Evolutionary conservation across 129 eudicot species (phyloP).

Genomic region (Gnaphalium uliginosum): DNA sequence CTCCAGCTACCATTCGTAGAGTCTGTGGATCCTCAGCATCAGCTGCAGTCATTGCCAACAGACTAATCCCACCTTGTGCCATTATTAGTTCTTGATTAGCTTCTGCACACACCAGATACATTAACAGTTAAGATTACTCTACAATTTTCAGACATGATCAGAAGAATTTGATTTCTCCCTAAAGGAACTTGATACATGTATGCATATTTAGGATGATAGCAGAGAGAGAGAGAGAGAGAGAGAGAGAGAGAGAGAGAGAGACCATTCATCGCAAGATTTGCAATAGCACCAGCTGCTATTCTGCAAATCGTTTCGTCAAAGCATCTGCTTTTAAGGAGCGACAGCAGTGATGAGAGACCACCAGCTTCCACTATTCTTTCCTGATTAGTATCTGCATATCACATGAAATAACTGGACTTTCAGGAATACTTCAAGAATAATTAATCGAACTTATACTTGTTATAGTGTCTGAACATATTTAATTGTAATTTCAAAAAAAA

Average conservation of each 20-base stretch:
- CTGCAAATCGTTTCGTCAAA: conserved; percentile 94
- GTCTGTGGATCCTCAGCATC: conserved; percentile 99
- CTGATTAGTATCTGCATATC: conserved; percentile 79
- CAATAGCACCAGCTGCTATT: conserved; percentile 98
- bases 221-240: conserved; percentile 13
- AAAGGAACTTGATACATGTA: not conserved
- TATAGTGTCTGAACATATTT: not conserved
- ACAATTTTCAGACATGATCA: not conserved
- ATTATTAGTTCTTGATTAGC: conserved; percentile 95
- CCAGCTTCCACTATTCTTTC: conserved; percentile 97
- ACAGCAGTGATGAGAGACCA: conserved; percentile 86
- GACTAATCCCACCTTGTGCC: conserved; percentile 93
- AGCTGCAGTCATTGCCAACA: conserved; percentile 86
- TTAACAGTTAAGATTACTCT: not conserved
- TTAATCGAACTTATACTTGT: conserved; percentile 1
- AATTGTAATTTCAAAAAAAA: not conserved
- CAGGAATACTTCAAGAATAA: not conserved
- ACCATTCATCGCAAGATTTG: conserved; percentile 99
- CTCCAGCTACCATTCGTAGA: conserved; percentile 99
- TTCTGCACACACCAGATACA: conserved; percentile 50
- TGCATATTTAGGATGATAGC: not conserved
- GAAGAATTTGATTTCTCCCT: not conserved
- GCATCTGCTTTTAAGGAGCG: conserved; percentile 80
- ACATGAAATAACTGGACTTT: conserved; percentile 26
- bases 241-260: conserved; percentile 17